These are phyloP conservation scores for Paraconiothyrium brasiliense DNA, from an alignment of 2,329 filamentous ascomycete species.

Conservation along the genomic window DNA sequence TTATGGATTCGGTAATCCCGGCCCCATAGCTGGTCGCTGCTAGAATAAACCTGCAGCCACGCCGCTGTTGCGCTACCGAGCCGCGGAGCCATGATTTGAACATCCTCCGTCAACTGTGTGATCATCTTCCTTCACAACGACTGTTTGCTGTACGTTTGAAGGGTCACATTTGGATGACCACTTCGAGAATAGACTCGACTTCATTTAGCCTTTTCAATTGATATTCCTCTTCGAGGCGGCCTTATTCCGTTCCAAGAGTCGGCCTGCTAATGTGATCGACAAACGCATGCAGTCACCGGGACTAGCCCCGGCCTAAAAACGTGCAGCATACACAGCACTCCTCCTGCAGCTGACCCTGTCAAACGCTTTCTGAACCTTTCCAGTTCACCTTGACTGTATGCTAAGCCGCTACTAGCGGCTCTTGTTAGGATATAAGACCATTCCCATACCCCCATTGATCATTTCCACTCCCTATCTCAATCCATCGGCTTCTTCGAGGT, in stretches of 20 bases:
- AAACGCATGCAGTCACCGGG: conserved; percentile 37
- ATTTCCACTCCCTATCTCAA: not conserved
- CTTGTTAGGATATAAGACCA: not conserved
- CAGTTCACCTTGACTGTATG: too few species aligned
- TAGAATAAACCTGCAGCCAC: conserved; percentile 24
- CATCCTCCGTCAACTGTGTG: not conserved
- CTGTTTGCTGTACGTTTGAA: not conserved
- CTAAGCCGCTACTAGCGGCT: not conserved
- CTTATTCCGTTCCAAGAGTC: not conserved
- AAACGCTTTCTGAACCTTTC: not conserved
- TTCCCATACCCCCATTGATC: conserved; percentile 19
- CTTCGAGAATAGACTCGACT: not conserved
- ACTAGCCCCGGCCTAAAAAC: conserved; percentile 33
- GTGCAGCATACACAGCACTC: conserved; percentile 28
- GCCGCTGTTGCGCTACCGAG: conserved; percentile 28
- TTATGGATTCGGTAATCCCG: conserved; percentile 17
- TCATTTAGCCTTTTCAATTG: not conserved
- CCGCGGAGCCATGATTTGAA: conserved; percentile 3
- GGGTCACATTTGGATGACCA: not conserved
- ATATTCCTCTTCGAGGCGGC: not conserved
- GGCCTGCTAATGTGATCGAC: conserved; percentile 29
- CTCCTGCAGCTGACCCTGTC: conserved; percentile 21
- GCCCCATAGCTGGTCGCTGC: conserved; percentile 26
- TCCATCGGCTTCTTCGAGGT: not conserved
- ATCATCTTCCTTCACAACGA: not conserved